These are phyloP conservation scores for Debaryomycetaceae sp. DNA, from an alignment of 1,139 yeast species.

Conservation along the genomic window DNA sequence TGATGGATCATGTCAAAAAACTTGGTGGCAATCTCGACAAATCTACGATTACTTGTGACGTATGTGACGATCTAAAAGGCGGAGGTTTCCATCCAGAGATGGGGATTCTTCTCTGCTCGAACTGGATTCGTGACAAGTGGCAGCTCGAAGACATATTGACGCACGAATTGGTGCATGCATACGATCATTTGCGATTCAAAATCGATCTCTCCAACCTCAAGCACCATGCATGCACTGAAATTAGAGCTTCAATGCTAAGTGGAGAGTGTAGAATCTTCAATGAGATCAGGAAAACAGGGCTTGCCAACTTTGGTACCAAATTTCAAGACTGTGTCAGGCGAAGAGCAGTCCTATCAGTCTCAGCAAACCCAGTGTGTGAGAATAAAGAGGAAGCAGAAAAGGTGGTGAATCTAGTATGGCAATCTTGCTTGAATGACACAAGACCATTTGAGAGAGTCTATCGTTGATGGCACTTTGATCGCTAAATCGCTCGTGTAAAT, in stretches of 20 bases:
- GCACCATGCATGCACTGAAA: slow-evolving; percentile 97
- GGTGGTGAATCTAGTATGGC: slow-evolving; percentile 85
- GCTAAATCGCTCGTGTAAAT: not conserved
- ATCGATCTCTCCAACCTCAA: slow-evolving; percentile 79
- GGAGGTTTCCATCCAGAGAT: slow-evolving; percentile 92
- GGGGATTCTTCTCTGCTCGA: slow-evolving; percentile 86
- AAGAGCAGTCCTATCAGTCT: slow-evolving; percentile 80
- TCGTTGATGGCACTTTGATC: slow-evolving; percentile 18
- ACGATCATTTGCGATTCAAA: slow-evolving; percentile 83
- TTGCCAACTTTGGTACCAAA: slow-evolving; percentile 66
- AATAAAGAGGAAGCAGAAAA: slow-evolving; percentile 69
- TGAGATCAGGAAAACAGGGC: slow-evolving; percentile 68
- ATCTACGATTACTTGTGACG: slow-evolving; percentile 68
- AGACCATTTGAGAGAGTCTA: slow-evolving; percentile 93
- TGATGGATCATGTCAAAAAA: slow-evolving; percentile 79
- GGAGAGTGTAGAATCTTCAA: slow-evolving; percentile 94
- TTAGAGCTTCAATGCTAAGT: slow-evolving; percentile 85
- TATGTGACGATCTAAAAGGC: slow-evolving; percentile 81
- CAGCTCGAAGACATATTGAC: slow-evolving; percentile 88
- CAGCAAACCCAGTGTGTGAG: slow-evolving; percentile 81
- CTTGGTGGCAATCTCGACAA: slow-evolving; percentile 51
- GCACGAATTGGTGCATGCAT: slow-evolving; percentile 92
- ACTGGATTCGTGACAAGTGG: slow-evolving; percentile 72
- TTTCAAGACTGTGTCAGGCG: slow-evolving; percentile 89
- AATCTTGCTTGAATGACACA: slow-evolving; percentile 90